These are phyloP conservation scores for Calonectria naviculata DNA, from an alignment of 2,329 filamentous ascomycete species.

Conservation along the genomic window DNA sequence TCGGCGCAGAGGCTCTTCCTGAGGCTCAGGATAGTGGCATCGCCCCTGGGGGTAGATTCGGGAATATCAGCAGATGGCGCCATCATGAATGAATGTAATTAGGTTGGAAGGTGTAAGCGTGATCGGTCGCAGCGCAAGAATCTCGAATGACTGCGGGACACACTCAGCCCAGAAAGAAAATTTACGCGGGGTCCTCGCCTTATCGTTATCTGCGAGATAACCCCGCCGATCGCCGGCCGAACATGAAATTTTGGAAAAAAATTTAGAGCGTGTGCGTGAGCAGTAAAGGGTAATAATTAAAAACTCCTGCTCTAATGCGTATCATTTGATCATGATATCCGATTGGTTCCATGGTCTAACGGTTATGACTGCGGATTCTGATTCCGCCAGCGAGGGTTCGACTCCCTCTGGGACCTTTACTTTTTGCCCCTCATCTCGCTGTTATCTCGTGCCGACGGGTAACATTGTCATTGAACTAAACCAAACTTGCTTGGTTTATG, in stretches of 20 bases:
- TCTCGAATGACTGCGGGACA: constrained; percentile 22
- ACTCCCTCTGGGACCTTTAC: constrained; percentile 48
- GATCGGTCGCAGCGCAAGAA: constrained; percentile 21
- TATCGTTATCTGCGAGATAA: constrained; percentile 40
- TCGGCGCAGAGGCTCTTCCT: constrained; percentile 85
- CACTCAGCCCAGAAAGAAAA: constrained; percentile 43
- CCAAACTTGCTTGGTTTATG: too few species aligned
- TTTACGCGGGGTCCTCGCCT: constrained; percentile 46
- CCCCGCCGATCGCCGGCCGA: constrained; percentile 27
- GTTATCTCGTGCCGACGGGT: too few species aligned
- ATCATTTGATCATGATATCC: constrained; percentile 41
- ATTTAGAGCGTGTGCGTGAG: not conserved
- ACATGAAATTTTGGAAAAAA: constrained; percentile 7
- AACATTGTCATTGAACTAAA: too few species aligned
- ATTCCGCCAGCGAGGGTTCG: constrained; percentile 52
- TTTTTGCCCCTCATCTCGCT: constrained; percentile 14
- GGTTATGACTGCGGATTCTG: constrained; percentile 52
- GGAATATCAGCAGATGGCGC: constrained; percentile 37
- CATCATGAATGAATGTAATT: constrained; percentile 35
- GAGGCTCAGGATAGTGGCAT: constrained; percentile 68
- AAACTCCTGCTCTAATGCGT: too few species aligned
- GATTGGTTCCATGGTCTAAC: constrained; percentile 49
- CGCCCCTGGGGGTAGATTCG: constrained; percentile 35
- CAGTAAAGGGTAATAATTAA: not conserved
- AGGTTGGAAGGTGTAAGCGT: constrained; percentile 17